phyloP scores from a whole-genome alignment of 352 stramenopile species.

The Aphanomyces stellatus region DNA sequence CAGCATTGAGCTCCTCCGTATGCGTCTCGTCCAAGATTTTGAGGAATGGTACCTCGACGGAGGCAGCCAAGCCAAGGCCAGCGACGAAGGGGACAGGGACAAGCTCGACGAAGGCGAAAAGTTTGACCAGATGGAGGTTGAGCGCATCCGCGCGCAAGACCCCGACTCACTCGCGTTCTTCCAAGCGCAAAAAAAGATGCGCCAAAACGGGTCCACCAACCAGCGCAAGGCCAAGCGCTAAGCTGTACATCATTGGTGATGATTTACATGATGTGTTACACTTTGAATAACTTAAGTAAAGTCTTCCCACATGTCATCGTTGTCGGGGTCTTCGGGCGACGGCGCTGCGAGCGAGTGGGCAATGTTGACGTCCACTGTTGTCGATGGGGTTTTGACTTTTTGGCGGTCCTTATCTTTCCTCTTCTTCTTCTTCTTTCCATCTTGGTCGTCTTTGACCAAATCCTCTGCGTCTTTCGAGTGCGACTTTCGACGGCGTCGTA shows the following conservation, averaged over 20 bases:
- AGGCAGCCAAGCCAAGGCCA: slow-evolving; percentile 28
- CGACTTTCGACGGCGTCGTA: slow-evolving; percentile 24
- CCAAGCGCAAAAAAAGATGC: slow-evolving; percentile 83
- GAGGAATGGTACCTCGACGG: slow-evolving; percentile 59
- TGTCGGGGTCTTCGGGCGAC: slow-evolving; percentile 17
- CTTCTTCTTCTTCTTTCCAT: slow-evolving; percentile 57
- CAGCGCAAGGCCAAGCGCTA: slow-evolving; percentile 20
- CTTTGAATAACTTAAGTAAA: slow-evolving; percentile 17
- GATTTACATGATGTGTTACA: background rate
- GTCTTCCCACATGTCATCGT: slow-evolving; percentile 17
- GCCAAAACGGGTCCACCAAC: slow-evolving; percentile 31
- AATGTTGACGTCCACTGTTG: background rate
- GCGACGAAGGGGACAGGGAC: slow-evolving; percentile 36
- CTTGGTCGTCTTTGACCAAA: slow-evolving; percentile 8
- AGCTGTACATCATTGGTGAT: background rate
- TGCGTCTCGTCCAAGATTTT: slow-evolving; percentile 73
- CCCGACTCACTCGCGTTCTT: slow-evolving; percentile 90
- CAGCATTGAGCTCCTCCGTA: slow-evolving; percentile 65
- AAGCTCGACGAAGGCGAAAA: slow-evolving; percentile 87
- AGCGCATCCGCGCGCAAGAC: slow-evolving; percentile 77
- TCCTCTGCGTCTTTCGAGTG: background rate
- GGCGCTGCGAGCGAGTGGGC: background rate
- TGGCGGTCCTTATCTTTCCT: slow-evolving; percentile 27
- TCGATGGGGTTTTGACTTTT: background rate
- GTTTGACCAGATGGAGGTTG: slow-evolving; percentile 88